Percentiles rank a stretch among this genome's conserved stretches.
Evolutionary conservation across 108 stramenopile genomes (phyloP).

Genomic region (Bacterosira constricta): DNA sequence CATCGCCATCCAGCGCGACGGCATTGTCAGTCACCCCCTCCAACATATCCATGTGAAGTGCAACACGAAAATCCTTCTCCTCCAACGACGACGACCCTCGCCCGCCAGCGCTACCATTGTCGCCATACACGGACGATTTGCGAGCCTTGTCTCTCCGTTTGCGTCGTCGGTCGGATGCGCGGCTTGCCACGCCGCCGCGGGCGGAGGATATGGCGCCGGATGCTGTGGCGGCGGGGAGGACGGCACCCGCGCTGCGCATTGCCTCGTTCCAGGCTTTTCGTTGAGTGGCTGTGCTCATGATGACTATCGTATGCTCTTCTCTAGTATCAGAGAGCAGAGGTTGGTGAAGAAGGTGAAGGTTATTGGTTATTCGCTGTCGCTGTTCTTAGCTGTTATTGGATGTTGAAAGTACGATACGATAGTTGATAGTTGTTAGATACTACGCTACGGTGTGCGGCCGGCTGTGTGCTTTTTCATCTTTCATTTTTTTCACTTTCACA

Average conservation of each 20-base stretch:
- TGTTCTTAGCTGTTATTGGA: too few species aligned
- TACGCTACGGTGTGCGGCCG: too few species aligned
- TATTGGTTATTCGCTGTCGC: too few species aligned
- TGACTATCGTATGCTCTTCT: neutral
- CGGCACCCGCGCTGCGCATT: conserved; percentile 79
- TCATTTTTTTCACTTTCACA: too few species aligned
- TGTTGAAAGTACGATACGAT: too few species aligned
- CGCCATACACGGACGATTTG: conserved; percentile 38
- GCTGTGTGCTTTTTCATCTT: too few species aligned
- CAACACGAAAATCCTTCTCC: conserved; percentile 56
- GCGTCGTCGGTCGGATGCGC: conserved; percentile 67
- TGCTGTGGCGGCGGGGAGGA: conserved; percentile 47
- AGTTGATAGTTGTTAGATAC: too few species aligned
- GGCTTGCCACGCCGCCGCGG: conserved; percentile 13
- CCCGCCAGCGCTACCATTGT: conserved; percentile 1
- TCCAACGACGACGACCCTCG: conserved; percentile 11
- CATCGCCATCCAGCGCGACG: conserved; percentile 44
- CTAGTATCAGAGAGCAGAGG: too few species aligned
- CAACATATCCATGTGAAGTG: conserved; percentile 81
- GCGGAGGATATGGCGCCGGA: conserved; percentile 34
- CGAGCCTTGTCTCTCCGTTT: conserved; percentile 85
- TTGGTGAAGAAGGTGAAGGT: too few species aligned
- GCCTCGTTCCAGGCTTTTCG: conserved; percentile 93
- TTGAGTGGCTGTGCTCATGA: conserved; percentile 51
- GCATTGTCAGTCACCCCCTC: conserved; percentile 63